phyloP scores from a whole-genome alignment of 208 protist species.

The Crithidia sp. region DNA sequence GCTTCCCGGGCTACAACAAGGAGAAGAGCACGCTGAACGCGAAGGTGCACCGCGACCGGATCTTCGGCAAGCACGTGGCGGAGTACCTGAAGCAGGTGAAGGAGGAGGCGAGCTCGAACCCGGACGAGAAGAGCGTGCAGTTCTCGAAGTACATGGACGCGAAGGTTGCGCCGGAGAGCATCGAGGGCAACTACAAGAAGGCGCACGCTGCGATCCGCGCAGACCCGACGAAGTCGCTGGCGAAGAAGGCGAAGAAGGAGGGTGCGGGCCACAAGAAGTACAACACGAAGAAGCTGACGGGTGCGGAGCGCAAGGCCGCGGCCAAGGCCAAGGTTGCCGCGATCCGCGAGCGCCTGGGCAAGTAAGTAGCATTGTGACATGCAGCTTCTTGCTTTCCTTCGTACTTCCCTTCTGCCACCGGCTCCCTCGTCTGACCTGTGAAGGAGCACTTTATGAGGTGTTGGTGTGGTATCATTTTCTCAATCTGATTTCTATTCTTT shows the following conservation, averaged over 20 bases:
- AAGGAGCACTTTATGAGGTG: not conserved
- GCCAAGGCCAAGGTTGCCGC: constrained; percentile 74
- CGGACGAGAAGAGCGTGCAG: constrained; percentile 92
- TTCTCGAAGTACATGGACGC: constrained; percentile 96
- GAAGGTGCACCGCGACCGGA: constrained; percentile 94
- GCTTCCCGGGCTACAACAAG: constrained; percentile 96
- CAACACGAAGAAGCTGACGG: constrained; percentile 56
- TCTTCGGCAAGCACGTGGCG: constrained; percentile 98
- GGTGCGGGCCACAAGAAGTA: constrained; percentile 47
- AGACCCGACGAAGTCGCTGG: constrained; percentile 84
- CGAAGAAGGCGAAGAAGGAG: constrained; percentile 70
- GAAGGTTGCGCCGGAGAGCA: constrained; percentile 89
- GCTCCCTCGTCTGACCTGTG: not conserved
- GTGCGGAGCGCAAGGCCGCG: constrained; percentile 56
- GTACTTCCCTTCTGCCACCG: not conserved
- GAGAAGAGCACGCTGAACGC: constrained; percentile 91
- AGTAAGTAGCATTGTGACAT: not conserved
- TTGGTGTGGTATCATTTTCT: not conserved
- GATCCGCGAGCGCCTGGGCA: constrained; percentile 63
- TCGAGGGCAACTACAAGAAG: constrained; percentile 96
- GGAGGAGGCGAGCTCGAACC: constrained; percentile 91
- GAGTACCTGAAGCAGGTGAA: constrained; percentile 98
- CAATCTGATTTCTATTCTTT: constrained; percentile 3
- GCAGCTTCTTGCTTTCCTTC: not conserved
- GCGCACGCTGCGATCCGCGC: constrained; percentile 94